Evolutionary conservation across 2,329 filamentous ascomycete genomes (phyloP).

Genomic region (Aspergillus pseudoglaucus): DNA sequence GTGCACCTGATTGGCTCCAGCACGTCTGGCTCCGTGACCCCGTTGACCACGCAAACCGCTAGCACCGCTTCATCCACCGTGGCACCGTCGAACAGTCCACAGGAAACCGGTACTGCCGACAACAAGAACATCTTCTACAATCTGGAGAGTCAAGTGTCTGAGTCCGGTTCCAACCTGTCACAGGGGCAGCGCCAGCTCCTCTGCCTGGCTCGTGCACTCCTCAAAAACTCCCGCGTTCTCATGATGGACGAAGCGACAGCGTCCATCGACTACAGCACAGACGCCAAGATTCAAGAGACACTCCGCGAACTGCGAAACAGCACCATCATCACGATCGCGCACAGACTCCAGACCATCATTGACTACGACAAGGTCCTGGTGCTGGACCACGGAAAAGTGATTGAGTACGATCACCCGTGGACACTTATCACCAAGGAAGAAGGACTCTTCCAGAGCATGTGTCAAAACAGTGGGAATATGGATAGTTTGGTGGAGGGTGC

Average conservation of each 20-base stretch:
- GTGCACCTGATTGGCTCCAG: slow-evolving; percentile 68
- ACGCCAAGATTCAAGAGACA: slow-evolving; percentile 92
- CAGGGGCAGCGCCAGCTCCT: slow-evolving; percentile 94
- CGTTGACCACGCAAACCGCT: slow-evolving; percentile 15
- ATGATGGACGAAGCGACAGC: slow-evolving; percentile 99
- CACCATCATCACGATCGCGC: slow-evolving; percentile 94
- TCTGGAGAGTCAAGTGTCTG: slow-evolving; percentile 72
- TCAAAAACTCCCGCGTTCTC: slow-evolving; percentile 86
- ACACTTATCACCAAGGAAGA: slow-evolving; percentile 66
- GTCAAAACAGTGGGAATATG: slow-evolving; percentile 60
- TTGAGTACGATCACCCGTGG: slow-evolving; percentile 88
- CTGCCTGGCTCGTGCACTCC: slow-evolving; percentile 84
- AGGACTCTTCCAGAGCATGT: slow-evolving; percentile 62
- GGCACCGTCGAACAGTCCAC: slow-evolving; percentile 18
- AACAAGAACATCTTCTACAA: slow-evolving; percentile 97
- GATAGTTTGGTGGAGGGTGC: slow-evolving; percentile 53
- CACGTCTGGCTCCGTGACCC: slow-evolving; percentile 32
- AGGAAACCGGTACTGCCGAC: slow-evolving; percentile 39
- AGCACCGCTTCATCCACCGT: slow-evolving; percentile 10
- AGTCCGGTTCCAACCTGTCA: slow-evolving; percentile 89
- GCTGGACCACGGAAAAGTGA: slow-evolving; percentile 76
- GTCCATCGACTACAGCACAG: slow-evolving; percentile 93
- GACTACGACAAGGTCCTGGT: slow-evolving; percentile 98
- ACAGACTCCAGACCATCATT: slow-evolving; percentile 90
- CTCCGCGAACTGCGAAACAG: slow-evolving; percentile 80